Evolutionary conservation across 1,284 basidiomycete species (phyloP).

Genomic region (Ustilago shanxiensis): DNA sequence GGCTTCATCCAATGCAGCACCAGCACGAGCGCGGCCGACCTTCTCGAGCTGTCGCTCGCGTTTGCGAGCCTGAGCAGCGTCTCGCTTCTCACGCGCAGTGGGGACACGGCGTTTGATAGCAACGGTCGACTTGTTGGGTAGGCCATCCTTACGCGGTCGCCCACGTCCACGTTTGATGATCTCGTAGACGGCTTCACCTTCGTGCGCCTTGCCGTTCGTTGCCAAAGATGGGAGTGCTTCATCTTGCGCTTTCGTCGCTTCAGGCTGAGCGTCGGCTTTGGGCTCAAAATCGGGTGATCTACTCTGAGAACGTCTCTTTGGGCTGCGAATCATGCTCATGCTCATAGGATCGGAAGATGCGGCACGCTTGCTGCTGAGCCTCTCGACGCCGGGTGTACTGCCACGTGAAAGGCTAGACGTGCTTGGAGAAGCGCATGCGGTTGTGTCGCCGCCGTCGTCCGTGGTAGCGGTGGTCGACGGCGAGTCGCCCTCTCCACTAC

Average conservation of each 20-base stretch:
- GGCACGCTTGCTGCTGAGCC: slow-evolving; percentile 51
- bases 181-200: slow-evolving; percentile 23
- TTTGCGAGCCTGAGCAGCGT: slow-evolving; percentile 48
- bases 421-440: slow-evolving; percentile 38
- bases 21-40: slow-evolving; percentile 12
- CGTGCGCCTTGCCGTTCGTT: slow-evolving; percentile 10
- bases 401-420: slow-evolving; percentile 33
- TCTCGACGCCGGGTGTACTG: slow-evolving; percentile 48
- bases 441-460: slow-evolving; percentile 52
- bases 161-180: slow-evolving; percentile 53
- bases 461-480: slow-evolving; percentile 57
- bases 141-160: slow-evolving; percentile 50
- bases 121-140: slow-evolving; percentile 52
- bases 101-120: slow-evolving; percentile 44
- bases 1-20: slow-evolving; percentile 9
- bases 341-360: slow-evolving; percentile 56
- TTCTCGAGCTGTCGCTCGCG: slow-evolving; percentile 51
- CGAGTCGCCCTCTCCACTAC: slow-evolving; percentile 55
- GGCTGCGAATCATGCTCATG: slow-evolving; percentile 54
- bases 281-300: slow-evolving; percentile 42
- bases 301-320: slow-evolving; percentile 58
- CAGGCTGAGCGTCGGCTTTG: slow-evolving; percentile 7
- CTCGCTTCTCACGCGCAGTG: slow-evolving; percentile 50
- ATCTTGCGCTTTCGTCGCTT: neutral
- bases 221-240: neutral